Percentiles rank a stretch among this genome's conserved stretches.
Conservation (phyloP, 441 rosid species). For the Geranium incanum region DNA sequence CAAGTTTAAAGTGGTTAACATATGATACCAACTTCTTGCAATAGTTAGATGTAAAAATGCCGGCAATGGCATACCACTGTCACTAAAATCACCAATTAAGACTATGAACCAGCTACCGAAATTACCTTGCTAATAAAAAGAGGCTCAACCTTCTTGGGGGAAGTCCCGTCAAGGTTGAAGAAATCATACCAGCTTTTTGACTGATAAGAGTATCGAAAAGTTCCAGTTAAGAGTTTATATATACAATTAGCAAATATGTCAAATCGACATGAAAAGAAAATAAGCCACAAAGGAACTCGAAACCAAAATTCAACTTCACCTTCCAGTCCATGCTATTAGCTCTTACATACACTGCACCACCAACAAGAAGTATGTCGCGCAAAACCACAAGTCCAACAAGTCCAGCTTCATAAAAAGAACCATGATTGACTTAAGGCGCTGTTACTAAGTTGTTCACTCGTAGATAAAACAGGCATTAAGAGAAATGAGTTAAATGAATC, state of each 20-base stretch:
- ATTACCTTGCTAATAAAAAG: constrained; percentile 83
- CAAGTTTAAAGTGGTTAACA: background rate
- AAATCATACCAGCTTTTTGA: constrained; percentile 72
- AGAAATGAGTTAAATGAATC: too few species aligned
- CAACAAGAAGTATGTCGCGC: constrained; percentile 66
- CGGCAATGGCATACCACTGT: background rate
- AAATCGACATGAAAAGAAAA: background rate
- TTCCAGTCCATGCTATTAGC: constrained; percentile 64
- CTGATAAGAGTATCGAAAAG: constrained; percentile 29
- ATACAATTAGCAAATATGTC: background rate
- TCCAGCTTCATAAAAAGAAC: constrained; percentile 48
- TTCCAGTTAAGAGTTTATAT: constrained; percentile 13
- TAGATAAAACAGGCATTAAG: too few species aligned
- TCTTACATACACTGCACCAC: constrained; percentile 72
- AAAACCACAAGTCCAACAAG: constrained; percentile 70
- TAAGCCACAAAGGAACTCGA: background rate
- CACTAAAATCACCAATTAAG: background rate
- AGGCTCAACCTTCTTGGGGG: constrained; percentile 68
- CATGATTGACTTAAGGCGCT: too few species aligned
- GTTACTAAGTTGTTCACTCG: too few species aligned
- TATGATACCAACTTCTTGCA: background rate
- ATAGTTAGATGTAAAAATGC: background rate
- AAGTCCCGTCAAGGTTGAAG: constrained; percentile 68
- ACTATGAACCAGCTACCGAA: background rate
- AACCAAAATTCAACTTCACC: constrained; percentile 35